phyloP scores from a whole-genome alignment of 1,139 yeast species.

The Hansenula sp. region DNA sequence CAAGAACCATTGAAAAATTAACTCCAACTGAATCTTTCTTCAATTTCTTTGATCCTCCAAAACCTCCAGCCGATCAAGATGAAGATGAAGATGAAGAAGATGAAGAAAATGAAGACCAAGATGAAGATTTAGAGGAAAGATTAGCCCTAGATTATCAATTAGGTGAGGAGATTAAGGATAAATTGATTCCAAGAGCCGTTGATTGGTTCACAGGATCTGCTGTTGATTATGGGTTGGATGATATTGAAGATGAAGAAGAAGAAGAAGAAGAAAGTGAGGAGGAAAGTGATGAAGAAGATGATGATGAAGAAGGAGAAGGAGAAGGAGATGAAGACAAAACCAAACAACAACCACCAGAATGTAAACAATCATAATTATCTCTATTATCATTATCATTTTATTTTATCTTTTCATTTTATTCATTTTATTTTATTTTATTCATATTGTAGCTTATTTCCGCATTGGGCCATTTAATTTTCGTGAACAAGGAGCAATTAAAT shows the following conservation, averaged over 20 bases:
- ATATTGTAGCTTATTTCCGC: too few relatives aligned
- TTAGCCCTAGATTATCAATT: slow-evolving; percentile 91
- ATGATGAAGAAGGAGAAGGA: slow-evolving; percentile 33
- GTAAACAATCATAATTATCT: slow-evolving; percentile 66
- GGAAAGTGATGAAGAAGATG: slow-evolving; percentile 26
- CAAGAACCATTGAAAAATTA: slow-evolving; percentile 91
- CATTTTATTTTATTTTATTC: too few relatives aligned
- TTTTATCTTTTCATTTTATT: too few relatives aligned
- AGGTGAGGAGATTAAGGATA: slow-evolving; percentile 96
- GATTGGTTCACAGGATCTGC: slow-evolving; percentile 99
- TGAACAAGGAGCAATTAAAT: too few relatives aligned
- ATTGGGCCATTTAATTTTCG: too few relatives aligned
- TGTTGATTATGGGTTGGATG: slow-evolving; percentile 53
- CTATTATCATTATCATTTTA: too few relatives aligned
- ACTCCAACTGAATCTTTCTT: slow-evolving; percentile 93
- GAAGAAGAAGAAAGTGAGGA: slow-evolving; percentile 27
- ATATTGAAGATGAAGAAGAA: slow-evolving; percentile 44
- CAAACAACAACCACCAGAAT: slow-evolving; percentile 77
- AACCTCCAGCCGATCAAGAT: slow-evolving; percentile 45
- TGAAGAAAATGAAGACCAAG: slow-evolving; percentile 57
- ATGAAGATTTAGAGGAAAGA: slow-evolving; percentile 75
- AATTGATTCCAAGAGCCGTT: slow-evolving; percentile 91
- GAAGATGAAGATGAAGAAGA: slow-evolving; percentile 45
- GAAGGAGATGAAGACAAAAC: slow-evolving; percentile 31
- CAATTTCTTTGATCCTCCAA: slow-evolving; percentile 93